These are phyloP conservation scores for Ramalina peruviana DNA, from an alignment of 495 filamentous ascomycete genomes.

Conservation along the genomic window DNA sequence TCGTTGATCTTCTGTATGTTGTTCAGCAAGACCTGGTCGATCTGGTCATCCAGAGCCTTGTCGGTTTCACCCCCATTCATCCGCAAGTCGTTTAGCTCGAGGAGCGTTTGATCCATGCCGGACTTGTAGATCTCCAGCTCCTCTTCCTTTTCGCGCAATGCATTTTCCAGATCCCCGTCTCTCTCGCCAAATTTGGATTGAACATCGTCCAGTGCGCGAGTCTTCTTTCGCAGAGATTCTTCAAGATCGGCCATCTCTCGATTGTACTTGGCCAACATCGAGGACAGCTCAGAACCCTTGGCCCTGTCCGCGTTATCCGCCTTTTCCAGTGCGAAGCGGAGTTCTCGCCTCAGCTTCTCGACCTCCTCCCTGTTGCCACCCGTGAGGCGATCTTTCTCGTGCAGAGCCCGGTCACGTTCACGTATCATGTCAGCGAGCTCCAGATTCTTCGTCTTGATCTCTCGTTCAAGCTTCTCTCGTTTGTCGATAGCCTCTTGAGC, in stretches of 20 bases:
- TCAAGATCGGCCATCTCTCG: constrained; percentile 93
- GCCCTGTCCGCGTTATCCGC: constrained; percentile 84
- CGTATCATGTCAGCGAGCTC: constrained; percentile 98
- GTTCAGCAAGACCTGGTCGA: constrained; percentile 72
- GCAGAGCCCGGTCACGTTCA: constrained; percentile 85
- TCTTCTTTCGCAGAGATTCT: constrained; percentile 80
- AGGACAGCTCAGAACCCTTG: constrained; percentile 87
- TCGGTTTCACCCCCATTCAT: constrained; percentile 61
- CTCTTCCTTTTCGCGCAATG: constrained; percentile 84
- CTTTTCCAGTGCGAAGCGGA: constrained; percentile 81
- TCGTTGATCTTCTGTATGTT: constrained; percentile 89
- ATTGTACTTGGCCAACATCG: constrained; percentile 90
- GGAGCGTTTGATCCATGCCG: constrained; percentile 87
- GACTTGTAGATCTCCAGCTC: constrained; percentile 95
- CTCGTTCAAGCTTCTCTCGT: constrained; percentile 86
- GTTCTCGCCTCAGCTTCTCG: constrained; percentile 92
- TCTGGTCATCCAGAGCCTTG: constrained; percentile 71
- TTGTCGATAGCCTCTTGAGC: constrained; percentile 93
- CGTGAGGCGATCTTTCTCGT: constrained; percentile 73
- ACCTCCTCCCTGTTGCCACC: constrained; percentile 86
- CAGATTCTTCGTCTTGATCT: constrained; percentile 97
- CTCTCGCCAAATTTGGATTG: constrained; percentile 63
- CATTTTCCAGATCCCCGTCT: constrained; percentile 69
- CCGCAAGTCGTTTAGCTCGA: constrained; percentile 77
- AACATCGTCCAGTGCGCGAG: constrained; percentile 72